Evolutionary conservation across 2,329 filamentous ascomycete species (phyloP).

Genomic region (Myriosclerotinia curreyana): DNA sequence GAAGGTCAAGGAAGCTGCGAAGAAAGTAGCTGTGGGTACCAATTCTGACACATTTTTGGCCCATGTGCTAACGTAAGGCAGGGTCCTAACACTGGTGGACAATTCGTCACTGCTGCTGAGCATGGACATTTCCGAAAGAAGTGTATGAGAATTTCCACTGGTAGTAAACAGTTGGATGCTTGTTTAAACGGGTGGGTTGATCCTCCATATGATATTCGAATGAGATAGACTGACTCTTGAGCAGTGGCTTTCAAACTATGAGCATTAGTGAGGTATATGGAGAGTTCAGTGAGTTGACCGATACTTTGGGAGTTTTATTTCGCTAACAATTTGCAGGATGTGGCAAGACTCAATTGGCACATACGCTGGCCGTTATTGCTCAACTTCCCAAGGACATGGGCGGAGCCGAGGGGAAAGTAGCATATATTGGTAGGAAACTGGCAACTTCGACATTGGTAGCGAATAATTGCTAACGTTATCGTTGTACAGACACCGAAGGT

Average conservation of each 20-base stretch:
- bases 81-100: constrained; percentile 52
- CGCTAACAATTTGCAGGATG: constrained; percentile 44
- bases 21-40: constrained; percentile 40
- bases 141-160: constrained; percentile 63
- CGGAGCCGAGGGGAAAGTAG: constrained; percentile 65
- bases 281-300: constrained; percentile 48
- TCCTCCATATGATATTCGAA: neutral
- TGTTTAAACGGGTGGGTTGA: constrained; percentile 57
- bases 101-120: constrained; percentile 64
- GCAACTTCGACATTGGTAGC: constrained; percentile 7
- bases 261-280: constrained; percentile 65
- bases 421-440: constrained; percentile 57
- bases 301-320: neutral
- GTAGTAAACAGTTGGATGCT: constrained; percentile 65
- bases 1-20: constrained; percentile 65
- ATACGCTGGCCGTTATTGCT: constrained; percentile 65
- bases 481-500: constrained; percentile 53
- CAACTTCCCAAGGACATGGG: constrained; percentile 57
- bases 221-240: constrained; percentile 18
- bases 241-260: constrained; percentile 65
- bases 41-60: neutral
- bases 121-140: constrained; percentile 60
- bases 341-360: constrained; percentile 67
- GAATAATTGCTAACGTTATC: constrained; percentile 16
- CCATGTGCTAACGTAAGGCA: constrained; percentile 37